Evolutionary conservation across 768 basidiomycete species (phyloP).

Genomic region (Pleurotus sapidus): DNA sequence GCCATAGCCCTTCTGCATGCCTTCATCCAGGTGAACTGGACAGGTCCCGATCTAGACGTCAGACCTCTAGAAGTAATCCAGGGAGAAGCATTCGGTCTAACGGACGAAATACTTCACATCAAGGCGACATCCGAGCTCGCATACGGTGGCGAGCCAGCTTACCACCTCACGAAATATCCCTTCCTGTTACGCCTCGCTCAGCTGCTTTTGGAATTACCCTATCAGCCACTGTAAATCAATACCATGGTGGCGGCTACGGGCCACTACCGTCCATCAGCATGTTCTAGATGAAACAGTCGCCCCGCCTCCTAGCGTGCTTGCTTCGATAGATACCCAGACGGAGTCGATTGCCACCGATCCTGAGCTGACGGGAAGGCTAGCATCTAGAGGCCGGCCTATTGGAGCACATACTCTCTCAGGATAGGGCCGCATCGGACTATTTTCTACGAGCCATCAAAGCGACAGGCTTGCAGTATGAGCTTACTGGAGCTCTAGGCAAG

Average conservation of each 20-base stretch:
- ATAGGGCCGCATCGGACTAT: conserved; percentile 71
- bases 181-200: conserved; percentile 75
- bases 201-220: conserved; percentile 57
- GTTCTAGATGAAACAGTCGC: conserved; percentile 83
- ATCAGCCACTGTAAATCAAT: conserved; percentile 45
- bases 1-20: conserved; percentile 83
- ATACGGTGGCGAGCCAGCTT: conserved; percentile 89
- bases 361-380: conserved; percentile 65
- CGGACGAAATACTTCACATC: conserved; percentile 54
- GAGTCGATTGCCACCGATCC: conserved; percentile 43
- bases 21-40: conserved; percentile 95
- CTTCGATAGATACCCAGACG: conserved; percentile 39
- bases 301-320: conserved; percentile 38
- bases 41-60: conserved; percentile 82
- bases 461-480: conserved; percentile 81
- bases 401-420: conserved; percentile 73
- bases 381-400: conserved; percentile 76
- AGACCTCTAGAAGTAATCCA: conserved; percentile 38
- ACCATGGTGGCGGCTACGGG: conserved; percentile 85
- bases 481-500: conserved; percentile 91
- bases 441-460: conserved; percentile 78
- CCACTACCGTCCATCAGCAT: conserved; percentile 68
- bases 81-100: conserved; percentile 20
- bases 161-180: conserved; percentile 77
- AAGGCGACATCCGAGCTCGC: conserved; percentile 77